Evolutionary conservation across 192 early-diverging fungal genomes (phyloP), one percentile per base, ranked within the genome.

Genomic region (Umbelopsis ramanniana): DNA sequence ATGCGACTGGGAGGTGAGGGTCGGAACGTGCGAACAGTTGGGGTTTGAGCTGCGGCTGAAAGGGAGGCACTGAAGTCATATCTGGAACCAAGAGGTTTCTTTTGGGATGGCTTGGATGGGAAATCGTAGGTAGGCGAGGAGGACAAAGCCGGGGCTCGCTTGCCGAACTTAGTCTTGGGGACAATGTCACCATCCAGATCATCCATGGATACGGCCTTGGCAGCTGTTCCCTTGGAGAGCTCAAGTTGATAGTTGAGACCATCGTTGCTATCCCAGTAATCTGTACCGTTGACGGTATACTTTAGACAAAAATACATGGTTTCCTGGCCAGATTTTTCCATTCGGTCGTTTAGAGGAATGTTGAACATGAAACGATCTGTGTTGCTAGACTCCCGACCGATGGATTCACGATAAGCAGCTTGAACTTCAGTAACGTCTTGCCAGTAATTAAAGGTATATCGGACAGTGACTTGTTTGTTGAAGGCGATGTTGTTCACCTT

Each of bases 181-280:
- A 26, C 14, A 29, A 37, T 19, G 11, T 35, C 55, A 60, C 15
- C 11, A 37, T 63, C 57, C 17, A 19, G 0, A 63, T 29, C 57
- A 63, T 63, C 29, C 4, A 29, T 0, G 0, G 57, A 37, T 35
- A 3, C 17, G 9, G 33, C 17, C 57, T 63, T 63, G 26, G 72
- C 33, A 79, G 15, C 15, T 19, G 57, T 11, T 19, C 57, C 57
- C 15, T 26, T 26, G 33, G 15, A 78, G 57, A 81, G 79, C 67
- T 83, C 80, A 60, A 93, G 80, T 72, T 88, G 82, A 83, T 95
- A 95, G 81, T 97, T 97, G 68, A 81, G 75, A 48, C 93, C 93
- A 60, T 78, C 72, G 85, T 97, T 97, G 81, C 94, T 97, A 86
- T 97, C 96, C 96, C 96, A 97, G 79, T 89, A 86, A 78, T 93